These are phyloP conservation scores for Debaryomyces fabryi DNA, from an alignment of 1,139 yeast species.

Conservation along the genomic window DNA sequence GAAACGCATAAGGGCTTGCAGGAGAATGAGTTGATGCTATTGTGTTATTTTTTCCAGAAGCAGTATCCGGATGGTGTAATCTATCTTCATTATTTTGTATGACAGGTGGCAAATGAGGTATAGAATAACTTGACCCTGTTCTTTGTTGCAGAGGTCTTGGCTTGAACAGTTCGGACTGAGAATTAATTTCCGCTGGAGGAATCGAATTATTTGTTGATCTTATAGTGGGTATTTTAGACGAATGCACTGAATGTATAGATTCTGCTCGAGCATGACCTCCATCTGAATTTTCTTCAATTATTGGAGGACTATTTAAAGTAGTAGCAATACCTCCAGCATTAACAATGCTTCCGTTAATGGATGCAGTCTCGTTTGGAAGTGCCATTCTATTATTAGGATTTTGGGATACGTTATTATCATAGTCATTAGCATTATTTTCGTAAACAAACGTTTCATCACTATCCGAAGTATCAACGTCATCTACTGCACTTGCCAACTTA, in stretches of 20 bases:
- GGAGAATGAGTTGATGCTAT: not conserved
- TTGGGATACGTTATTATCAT: conserved; percentile 10
- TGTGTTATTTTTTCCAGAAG: not conserved
- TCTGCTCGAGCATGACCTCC: conserved; percentile 6
- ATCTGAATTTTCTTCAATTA: conserved; percentile 4
- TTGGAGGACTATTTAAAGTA: conserved; percentile 10
- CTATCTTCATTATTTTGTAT: conserved; percentile 6
- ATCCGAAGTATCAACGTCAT: conserved; percentile 83
- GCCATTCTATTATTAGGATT: conserved; percentile 6
- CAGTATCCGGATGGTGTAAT: conserved; percentile 1
- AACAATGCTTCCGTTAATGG: conserved; percentile 7
- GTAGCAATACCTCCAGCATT: conserved; percentile 8
- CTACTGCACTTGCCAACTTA: conserved; percentile 89
- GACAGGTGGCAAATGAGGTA: conserved; percentile 1
- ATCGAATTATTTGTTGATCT: conserved; percentile 7
- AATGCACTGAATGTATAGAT: conserved; percentile 18
- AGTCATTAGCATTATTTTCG: conserved; percentile 51
- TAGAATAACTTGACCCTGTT: conserved; percentile 1
- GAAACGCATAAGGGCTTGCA: not conserved
- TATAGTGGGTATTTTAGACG: conserved; percentile 14
- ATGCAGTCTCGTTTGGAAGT: conserved; percentile 10
- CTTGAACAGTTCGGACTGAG: not conserved
- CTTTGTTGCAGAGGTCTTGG: conserved; percentile 4
- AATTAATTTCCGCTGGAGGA: conserved; percentile 4
- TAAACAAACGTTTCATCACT: conserved; percentile 94